These are phyloP conservation scores for Gillenia trifoliata DNA, from an alignment of 306 rosid genomes.

Conservation along the genomic window DNA sequence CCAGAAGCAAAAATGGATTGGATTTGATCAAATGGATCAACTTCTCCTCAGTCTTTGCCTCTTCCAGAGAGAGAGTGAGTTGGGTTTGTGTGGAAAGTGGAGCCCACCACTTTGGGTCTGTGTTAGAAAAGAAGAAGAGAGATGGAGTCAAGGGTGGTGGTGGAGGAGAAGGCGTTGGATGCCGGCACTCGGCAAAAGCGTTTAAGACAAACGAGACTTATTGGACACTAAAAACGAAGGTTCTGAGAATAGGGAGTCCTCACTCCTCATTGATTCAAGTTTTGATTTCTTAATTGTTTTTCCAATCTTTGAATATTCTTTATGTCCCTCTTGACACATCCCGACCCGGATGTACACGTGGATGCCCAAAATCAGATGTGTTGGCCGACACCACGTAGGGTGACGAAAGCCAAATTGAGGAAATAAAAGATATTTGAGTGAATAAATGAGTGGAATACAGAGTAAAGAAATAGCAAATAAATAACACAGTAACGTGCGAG, in stretches of 20 bases:
- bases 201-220: neutral
- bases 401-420: too few relatives aligned
- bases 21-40: conserved; percentile 7
- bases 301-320: neutral
- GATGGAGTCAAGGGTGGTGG: neutral
- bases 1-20: conserved; percentile 5
- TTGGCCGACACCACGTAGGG: too few relatives aligned
- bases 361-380: too few relatives aligned
- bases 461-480: too few relatives aligned
- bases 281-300: neutral
- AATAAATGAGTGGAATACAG: too few relatives aligned
- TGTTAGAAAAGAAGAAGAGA: neutral
- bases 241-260: conserved; percentile 5
- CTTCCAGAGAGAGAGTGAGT: neutral
- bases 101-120: neutral
- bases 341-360: too few relatives aligned
- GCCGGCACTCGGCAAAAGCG: conserved; percentile 6
- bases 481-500: too few relatives aligned
- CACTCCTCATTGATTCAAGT: too few relatives aligned
- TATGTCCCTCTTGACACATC: neutral
- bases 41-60: conserved; percentile 4
- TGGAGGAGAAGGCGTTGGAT: neutral
- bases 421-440: too few relatives aligned
- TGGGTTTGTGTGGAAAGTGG: neutral
- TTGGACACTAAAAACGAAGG: neutral